phyloP scores from a whole-genome alignment of 139 green algal genomes.

The Tetraselmis chui region DNA sequence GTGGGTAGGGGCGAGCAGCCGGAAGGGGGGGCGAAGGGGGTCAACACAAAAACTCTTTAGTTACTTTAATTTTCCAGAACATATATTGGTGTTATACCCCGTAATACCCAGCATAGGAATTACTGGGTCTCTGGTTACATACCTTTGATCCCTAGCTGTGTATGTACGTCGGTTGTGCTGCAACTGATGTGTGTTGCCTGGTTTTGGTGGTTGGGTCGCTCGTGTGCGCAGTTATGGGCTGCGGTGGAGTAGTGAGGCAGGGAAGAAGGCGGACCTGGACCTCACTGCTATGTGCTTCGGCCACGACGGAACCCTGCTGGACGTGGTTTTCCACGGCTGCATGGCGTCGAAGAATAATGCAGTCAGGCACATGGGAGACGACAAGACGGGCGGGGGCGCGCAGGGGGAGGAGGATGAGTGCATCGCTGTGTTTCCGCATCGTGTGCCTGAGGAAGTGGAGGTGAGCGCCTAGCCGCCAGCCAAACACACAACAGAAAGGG shows the following conservation, averaged over 20 bases:
- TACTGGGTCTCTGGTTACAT: too few species aligned
- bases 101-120: not conserved
- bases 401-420: conserved; percentile 2
- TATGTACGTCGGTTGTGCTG: too few species aligned
- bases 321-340: conserved; percentile 1
- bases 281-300: not conserved
- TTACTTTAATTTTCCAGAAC: not conserved
- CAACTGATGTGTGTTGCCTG: too few species aligned
- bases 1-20: not conserved
- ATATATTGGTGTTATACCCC: not conserved
- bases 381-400: not conserved
- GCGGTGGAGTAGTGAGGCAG: not conserved
- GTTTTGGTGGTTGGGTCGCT: too few species aligned
- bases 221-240: not conserved
- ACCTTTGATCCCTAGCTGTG: too few species aligned
- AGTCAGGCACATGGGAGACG: conserved; percentile 9
- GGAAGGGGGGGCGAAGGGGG: not conserved
- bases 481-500: not conserved
- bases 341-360: not conserved
- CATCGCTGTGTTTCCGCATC: not conserved
- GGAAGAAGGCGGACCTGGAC: not conserved
- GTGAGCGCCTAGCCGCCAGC: not conserved
- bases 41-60: too few species aligned
- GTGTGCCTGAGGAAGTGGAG: not conserved
- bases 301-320: conserved; percentile 1